Evolutionary conservation across 106 monocot genomes (phyloP).

Genomic region (Amphibolis antarctica): DNA sequence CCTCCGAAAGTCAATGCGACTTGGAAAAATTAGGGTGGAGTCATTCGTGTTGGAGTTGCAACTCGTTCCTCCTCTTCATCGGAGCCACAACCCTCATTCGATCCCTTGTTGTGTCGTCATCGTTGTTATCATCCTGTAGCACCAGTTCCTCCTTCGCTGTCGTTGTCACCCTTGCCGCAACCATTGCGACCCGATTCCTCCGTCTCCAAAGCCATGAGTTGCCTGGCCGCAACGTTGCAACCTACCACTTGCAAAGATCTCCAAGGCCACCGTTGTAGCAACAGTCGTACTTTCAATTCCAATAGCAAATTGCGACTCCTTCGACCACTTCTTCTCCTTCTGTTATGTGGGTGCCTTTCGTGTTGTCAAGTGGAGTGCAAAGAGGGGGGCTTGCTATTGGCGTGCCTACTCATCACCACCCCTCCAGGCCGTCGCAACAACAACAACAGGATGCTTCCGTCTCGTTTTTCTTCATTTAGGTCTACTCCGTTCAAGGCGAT

Average conservation of each 20-base stretch:
- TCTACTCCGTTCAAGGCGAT: constrained; percentile 19
- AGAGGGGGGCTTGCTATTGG: constrained; percentile 38
- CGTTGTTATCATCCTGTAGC: no score
- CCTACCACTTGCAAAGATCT: neutral
- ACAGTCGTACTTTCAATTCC: constrained; percentile 1
- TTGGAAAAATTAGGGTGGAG: no score
- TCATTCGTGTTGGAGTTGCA: no score
- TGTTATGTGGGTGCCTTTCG: neutral
- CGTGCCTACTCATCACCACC: constrained; percentile 14
- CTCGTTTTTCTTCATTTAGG: constrained; percentile 23
- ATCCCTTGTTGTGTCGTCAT: no score
- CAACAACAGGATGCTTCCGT: constrained; percentile 11
- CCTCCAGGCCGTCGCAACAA: neutral
- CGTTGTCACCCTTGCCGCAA: no score
- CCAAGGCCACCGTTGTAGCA: neutral
- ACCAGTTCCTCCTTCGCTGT: no score
- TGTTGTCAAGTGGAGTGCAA: neutral
- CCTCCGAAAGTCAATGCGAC: no score
- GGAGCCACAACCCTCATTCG: no score
- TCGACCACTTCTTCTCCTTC: neutral
- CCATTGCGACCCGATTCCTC: no score
- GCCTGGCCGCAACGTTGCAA: no score
- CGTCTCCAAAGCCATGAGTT: no score
- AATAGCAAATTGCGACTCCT: neutral
- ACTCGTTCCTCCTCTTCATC: no score